Base-by-base conservation (phyloP, 495 filamentous ascomycete genomes). In the Podospora pseudocomata region DNA sequence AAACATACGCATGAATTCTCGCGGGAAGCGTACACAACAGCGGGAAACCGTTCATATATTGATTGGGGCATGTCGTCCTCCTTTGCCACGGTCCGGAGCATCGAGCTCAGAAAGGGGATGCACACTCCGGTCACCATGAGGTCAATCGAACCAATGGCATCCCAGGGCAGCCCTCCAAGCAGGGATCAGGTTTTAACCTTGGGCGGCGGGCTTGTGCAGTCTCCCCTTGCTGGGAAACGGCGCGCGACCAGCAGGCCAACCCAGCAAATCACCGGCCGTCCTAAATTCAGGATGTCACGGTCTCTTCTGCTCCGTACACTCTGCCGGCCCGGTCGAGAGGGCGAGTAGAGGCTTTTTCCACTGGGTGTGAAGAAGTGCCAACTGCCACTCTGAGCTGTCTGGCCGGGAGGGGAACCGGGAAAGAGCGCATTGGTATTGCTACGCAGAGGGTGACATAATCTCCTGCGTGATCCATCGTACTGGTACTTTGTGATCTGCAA, bases 131-230 rank as follows among this genome's bases (percentile, higher is more conserved):
- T 62, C 63, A 39, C 13, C 7, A 4, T 27, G 53, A 58, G 56
- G 44, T 65, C 32, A 27, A 66, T 18, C 27, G 26, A 61, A 65
- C 71, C 71, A 73, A 73, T 64, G 68, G 69, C n/a, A 64, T 4
- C 20, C 0, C n/a, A 55, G 58, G 60, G 49, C 49, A 62, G 26
- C 66, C 64, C 66, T 55, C 53, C 39, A 6, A 49, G 30, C 39
- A 49, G 39, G 39, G n/a, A 20, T 26, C 67, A 68, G 39, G 67
- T 64, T 19, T 63, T 49, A 20, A 56, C 54, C 54, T 4, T 20
- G 19, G 54, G 19, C 54, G 23, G 55, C 61, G 61, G 26, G 61
- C 28, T 19, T 32, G 60, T 23, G 44, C 39, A 54, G 56, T 61
- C 30, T 49, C 63, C n/a, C 18, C 53, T 57, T 5, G 44, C 64